A percentile compares a stretch with the other conserved stretches of the same genome.
Evolutionary conservation across 768 basidiomycete genomes (phyloP).

Genomic region (Mycena filopes): DNA sequence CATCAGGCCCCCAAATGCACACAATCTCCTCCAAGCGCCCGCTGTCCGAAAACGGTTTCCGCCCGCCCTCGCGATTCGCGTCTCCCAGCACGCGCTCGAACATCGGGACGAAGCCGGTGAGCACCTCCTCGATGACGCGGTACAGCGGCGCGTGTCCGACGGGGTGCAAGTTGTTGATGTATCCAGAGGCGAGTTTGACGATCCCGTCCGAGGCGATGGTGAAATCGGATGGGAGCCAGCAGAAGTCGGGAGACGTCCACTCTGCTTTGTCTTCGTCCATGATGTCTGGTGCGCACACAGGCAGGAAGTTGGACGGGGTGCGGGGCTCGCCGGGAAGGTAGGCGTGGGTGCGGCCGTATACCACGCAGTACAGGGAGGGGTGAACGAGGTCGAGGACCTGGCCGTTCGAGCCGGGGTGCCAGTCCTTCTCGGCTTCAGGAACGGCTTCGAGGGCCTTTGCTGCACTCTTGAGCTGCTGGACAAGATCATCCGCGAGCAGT

Average conservation of each 20-base stretch:
- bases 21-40: conserved; percentile 2
- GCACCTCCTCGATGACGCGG: conserved; percentile 33
- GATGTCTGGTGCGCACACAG: background rate
- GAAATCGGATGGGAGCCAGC: conserved; percentile 45
- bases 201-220: conserved; percentile 32
- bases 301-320: conserved; percentile 19
- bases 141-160: conserved; percentile 29
- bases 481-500: conserved; percentile 29
- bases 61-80: conserved; percentile 17
- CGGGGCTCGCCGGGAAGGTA: conserved; percentile 13
- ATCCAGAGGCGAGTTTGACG: conserved; percentile 29
- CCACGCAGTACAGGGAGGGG: conserved; percentile 54
- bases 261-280: background rate
- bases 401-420: conserved; percentile 35
- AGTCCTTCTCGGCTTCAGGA: conserved; percentile 51
- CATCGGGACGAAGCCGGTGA: conserved; percentile 38
- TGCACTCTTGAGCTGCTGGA: conserved; percentile 38
- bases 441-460: conserved; percentile 48
- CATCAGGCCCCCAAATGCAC: conserved; percentile 26
- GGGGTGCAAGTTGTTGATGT: conserved; percentile 44
- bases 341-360: conserved; percentile 46
- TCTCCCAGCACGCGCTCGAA: conserved; percentile 40
- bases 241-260: conserved; percentile 34
- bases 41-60: background rate
- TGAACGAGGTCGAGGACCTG: conserved; percentile 46